Conservation (phyloP, 1,284 basidiomycete genomes). For the Melampsora americana region DNA sequence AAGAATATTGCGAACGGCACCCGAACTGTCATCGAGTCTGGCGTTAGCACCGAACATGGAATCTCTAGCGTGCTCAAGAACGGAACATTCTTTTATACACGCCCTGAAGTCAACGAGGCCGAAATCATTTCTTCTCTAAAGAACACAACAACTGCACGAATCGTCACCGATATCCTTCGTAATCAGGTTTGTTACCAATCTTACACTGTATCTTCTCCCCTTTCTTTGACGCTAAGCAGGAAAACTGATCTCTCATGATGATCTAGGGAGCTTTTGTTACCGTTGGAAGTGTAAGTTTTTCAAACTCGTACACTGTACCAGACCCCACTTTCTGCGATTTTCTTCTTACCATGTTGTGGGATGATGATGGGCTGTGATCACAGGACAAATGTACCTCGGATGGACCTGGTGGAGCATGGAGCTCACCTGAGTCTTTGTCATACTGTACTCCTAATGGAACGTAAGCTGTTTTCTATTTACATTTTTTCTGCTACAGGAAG, state of each 20-base stretch:
- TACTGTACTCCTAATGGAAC: constrained; percentile 21
- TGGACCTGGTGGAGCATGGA: constrained; percentile 37
- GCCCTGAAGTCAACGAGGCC: constrained; percentile 18
- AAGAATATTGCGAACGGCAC: constrained; percentile 27
- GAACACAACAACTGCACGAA: constrained; percentile 32
- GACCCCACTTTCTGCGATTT: not conserved
- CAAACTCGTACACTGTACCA: not conserved
- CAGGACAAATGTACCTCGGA: constrained; percentile 29
- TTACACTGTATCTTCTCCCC: not conserved
- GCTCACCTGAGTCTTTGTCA: constrained; percentile 2
- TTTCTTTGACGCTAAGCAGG: no score
- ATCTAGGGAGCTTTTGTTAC: constrained; percentile 33
- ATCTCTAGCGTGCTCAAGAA: constrained; percentile 25
- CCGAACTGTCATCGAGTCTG: constrained; percentile 20
- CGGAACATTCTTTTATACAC: constrained; percentile 28
- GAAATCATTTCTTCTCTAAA: constrained; percentile 16
- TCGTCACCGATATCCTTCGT: constrained; percentile 35
- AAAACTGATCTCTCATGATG: not conserved
- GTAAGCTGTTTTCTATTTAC: no score
- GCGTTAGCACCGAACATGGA: constrained; percentile 25
- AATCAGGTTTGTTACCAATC: constrained; percentile 11
- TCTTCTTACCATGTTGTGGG: no score
- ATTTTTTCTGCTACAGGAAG: no score
- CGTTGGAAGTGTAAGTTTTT: constrained; percentile 30
- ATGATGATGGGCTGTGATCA: not conserved